Base-by-base conservation (phyloP, 176 grass and related monocot species). In the Oryza meyeriana region DNA sequence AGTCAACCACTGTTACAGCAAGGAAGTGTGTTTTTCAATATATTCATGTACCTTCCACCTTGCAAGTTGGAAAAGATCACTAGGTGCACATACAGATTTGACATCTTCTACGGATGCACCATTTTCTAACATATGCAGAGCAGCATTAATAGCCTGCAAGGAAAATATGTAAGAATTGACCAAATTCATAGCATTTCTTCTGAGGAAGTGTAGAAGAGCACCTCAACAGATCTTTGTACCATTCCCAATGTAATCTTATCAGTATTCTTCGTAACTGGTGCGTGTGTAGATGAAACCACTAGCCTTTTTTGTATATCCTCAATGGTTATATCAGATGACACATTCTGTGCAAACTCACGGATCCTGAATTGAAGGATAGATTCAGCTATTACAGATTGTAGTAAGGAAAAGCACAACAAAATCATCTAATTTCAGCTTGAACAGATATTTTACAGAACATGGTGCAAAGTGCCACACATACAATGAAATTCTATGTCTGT, bases 171-270 rank as follows among this genome's bases (percentile, higher is more conserved):
- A 32, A 84, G 61, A 80, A 90, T 44, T 34, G 24, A 66, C 66
- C 64, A 85, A 68, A 78, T 78, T 14, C 45, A 78, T 18, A 17
- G 27, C 6, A 66, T 26, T 47, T 25, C 34, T 34, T 81, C 3
- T 45, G 78, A 61, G 14, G 31, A 76, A 42, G 29, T 30, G 48
- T 7, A 91, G 58, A 17, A 75, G 69, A 64, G 55, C 89, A 94
- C 92, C 92, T 94, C 86, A 68, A 89, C 89, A 72, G 77, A 84
- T 91, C 67, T 84, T 69, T 94, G 89, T 75, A 94, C 86, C 68
- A 70, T 76, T 52, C 87, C 92, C 40, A 86, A 64, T 45, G 86
- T 91, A 82, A 94, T 84, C 64, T 79, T 87, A 16, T 87, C 86
- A 36, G 71, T 61, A 41, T 79, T 80, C 35, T 83, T 88, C 33